phyloP scores from a whole-genome alignment of 495 filamentous ascomycete species.

The Neurospora pannonica region DNA sequence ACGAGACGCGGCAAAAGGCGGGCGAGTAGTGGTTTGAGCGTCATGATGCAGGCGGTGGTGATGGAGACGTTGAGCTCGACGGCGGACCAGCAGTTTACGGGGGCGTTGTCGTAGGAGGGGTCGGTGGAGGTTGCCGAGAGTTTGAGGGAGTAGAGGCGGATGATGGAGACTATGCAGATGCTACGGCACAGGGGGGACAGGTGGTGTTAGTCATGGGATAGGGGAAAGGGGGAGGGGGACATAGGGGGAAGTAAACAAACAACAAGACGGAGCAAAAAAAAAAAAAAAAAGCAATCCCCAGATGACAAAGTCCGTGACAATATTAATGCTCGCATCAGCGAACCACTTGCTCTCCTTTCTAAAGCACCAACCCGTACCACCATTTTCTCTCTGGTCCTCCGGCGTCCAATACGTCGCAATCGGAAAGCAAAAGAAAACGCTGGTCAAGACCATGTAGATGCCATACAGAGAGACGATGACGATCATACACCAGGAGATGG shows the following conservation, averaged over 20 bases:
- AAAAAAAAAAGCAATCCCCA: too few species aligned
- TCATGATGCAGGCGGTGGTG: neutral
- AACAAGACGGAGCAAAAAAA: too few species aligned
- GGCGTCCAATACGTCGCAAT: neutral
- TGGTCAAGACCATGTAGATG: neutral
- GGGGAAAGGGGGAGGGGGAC: neutral
- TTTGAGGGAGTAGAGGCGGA: neutral
- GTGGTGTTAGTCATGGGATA: neutral
- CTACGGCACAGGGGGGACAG: neutral
- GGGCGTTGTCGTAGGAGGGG: neutral
- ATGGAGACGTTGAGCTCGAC: neutral
- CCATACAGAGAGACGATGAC: neutral
- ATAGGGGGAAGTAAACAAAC: too few species aligned
- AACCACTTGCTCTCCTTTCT: neutral
- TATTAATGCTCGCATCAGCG: neutral
- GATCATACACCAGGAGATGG: neutral
- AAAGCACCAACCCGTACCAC: neutral
- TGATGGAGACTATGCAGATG: neutral
- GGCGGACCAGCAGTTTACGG: neutral
- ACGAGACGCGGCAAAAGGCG: neutral
- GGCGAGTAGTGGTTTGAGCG: neutral
- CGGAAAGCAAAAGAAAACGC: neutral
- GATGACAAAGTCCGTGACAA: neutral
- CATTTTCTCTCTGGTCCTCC: neutral
- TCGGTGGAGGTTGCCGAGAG: neutral